Percentiles rank a stretch among this genome's conserved stretches.
Conservation (phyloP, 305 asterid species). For the Stenogyne calaminthoides region DNA sequence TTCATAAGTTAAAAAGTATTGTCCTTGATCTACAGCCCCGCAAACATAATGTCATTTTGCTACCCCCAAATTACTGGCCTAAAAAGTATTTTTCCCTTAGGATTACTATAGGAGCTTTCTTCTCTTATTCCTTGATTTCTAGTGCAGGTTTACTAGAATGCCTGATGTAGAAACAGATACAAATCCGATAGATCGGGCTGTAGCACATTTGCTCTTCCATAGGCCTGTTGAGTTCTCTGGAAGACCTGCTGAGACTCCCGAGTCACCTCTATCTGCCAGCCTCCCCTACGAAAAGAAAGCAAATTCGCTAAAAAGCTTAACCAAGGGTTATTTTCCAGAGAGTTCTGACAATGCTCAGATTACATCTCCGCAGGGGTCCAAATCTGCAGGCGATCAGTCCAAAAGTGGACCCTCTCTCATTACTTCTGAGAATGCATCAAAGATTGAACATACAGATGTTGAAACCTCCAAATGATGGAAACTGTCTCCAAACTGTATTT, state of each 20-base stretch:
- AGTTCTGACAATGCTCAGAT: conserved; percentile 42
- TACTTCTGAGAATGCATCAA: conserved; percentile 44
- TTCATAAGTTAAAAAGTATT: too few species aligned
- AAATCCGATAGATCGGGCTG: conserved; percentile 85
- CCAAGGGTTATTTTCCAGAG: conserved; percentile 35
- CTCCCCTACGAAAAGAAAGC: conserved; percentile 46
- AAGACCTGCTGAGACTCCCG: conserved; percentile 52
- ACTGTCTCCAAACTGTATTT: conserved; percentile 16
- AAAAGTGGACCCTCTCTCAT: conserved; percentile 33
- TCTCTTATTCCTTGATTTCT: conserved; percentile 31
- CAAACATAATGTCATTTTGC: too few species aligned
- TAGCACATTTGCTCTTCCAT: conserved; percentile 92
- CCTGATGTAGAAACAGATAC: conserved; percentile 74
- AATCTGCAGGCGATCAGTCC: conserved; percentile 38
- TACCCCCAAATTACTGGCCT: too few species aligned
- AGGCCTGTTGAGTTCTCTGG: conserved; percentile 58
- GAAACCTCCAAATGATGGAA: conserved; percentile 44
- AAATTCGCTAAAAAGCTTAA: conserved; percentile 33
- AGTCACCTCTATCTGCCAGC: conserved; percentile 53
- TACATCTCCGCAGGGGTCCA: conserved; percentile 46
- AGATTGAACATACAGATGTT: conserved; percentile 38
- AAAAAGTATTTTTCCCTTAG: background rate
- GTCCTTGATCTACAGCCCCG: too few species aligned
- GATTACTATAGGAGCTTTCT: background rate
- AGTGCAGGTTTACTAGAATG: conserved; percentile 57